Conservation (phyloP, 441 rosid species). For the Adansonia grandidieri region DNA sequence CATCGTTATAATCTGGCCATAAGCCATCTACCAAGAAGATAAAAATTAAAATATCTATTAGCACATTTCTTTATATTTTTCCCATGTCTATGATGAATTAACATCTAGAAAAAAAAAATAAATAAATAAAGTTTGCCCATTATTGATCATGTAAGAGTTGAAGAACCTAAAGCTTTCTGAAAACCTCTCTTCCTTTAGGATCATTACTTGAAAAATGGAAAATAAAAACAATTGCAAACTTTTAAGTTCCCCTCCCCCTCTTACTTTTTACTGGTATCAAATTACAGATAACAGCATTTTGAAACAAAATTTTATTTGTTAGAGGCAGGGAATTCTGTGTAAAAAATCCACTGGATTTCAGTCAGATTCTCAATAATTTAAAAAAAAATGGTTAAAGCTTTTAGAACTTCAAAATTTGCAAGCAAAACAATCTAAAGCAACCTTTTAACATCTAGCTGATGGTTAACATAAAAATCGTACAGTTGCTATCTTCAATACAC, state of each 20-base stretch:
- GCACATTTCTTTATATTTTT: slow-evolving; percentile 9
- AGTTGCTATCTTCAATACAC: not conserved
- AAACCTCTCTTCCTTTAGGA: not conserved
- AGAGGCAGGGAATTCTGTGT: not conserved
- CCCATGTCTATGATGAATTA: not conserved
- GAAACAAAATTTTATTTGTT: not conserved
- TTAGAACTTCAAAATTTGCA: not conserved
- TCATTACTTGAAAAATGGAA: not conserved
- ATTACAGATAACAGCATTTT: not conserved
- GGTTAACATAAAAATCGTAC: not conserved
- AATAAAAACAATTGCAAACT: not conserved
- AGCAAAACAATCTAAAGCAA: not conserved
- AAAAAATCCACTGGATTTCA: slow-evolving; percentile 7
- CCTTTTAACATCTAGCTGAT: not conserved
- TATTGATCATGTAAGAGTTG: not conserved
- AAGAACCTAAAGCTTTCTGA: not conserved
- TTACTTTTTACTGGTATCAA: not conserved
- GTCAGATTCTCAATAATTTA: not conserved
- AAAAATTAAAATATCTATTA: slow-evolving; percentile 24
- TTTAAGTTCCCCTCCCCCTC: not conserved
- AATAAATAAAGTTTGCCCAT: not conserved
- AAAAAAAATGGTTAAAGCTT: not conserved
- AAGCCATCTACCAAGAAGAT: slow-evolving; percentile 62
- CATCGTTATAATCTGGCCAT: slow-evolving; percentile 95
- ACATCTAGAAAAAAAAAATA: not conserved